phyloP scores from a whole-genome alignment of 1,139 yeast species.

The Geotrichum citri-aurantii region DNA sequence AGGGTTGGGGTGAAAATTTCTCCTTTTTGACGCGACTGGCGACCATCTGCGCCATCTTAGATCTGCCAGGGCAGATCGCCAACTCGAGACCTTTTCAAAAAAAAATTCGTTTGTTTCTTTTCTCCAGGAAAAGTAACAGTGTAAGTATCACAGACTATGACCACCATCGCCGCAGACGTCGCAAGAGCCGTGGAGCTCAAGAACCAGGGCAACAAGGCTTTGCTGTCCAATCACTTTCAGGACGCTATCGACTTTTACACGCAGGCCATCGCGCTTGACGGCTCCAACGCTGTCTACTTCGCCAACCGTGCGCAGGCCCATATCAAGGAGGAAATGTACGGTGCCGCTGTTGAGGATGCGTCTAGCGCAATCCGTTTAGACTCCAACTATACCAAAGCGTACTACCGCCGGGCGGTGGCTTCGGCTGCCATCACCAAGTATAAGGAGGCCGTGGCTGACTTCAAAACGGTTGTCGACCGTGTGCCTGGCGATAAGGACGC shows the following conservation, averaged over 20 bases:
- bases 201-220: constrained; percentile 65
- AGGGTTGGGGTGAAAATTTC: background rate
- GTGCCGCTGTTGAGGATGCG: constrained; percentile 76
- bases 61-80: background rate
- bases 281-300: constrained; percentile 63
- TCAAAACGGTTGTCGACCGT: constrained; percentile 54
- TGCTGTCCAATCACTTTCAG: constrained; percentile 57
- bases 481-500: constrained; percentile 73
- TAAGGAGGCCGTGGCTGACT: constrained; percentile 67
- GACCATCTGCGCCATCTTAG: background rate
- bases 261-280: constrained; percentile 66
- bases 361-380: constrained; percentile 64
- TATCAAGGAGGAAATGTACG: constrained; percentile 79
- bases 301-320: constrained; percentile 91
- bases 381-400: constrained; percentile 66
- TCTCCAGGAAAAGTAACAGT: background rate
- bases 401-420: constrained; percentile 78
- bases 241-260: constrained; percentile 70
- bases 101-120: too few species aligned
- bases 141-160: background rate
- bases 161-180: background rate
- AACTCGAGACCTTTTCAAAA: background rate
- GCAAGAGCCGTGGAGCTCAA: constrained; percentile 38
- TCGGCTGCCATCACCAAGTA: constrained; percentile 70
- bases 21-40: background rate